These are phyloP conservation scores for Boletus rubroflammeus DNA, from an alignment of 768 basidiomycete species.

Conservation along the genomic window DNA sequence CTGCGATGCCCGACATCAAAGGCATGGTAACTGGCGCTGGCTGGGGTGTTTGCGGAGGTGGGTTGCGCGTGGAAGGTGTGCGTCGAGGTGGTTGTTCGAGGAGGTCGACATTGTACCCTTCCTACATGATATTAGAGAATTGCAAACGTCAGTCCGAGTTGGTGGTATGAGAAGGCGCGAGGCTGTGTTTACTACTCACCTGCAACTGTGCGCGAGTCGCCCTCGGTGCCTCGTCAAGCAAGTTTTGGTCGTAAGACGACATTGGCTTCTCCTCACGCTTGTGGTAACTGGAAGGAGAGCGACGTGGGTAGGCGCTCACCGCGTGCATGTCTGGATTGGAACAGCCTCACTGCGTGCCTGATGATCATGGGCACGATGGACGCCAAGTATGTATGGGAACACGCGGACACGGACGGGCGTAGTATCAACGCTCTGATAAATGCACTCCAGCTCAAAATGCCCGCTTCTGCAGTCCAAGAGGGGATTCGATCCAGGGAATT, in stretches of 20 bases:
- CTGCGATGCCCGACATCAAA: constrained; percentile 6
- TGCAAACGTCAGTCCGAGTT: background rate
- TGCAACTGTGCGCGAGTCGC: constrained; percentile 44
- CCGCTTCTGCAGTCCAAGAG: background rate
- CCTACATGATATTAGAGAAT: constrained; percentile 28
- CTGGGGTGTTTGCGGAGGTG: constrained; percentile 10
- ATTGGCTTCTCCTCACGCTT: constrained; percentile 10
- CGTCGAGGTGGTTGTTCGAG: constrained; percentile 30
- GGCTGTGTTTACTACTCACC: constrained; percentile 33
- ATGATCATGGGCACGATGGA: background rate
- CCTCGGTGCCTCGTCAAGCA: constrained; percentile 39
- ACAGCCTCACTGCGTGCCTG: constrained; percentile 29
- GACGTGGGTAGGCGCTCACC: no score
- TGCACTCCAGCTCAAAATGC: background rate
- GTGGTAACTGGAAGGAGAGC: background rate
- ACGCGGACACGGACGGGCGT: no score
- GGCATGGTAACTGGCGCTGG: constrained; percentile 12
- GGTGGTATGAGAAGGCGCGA: background rate
- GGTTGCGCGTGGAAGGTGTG: constrained; percentile 16
- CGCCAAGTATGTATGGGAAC: background rate
- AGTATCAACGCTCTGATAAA: background rate
- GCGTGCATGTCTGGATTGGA: background rate
- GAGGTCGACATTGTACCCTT: constrained; percentile 53
- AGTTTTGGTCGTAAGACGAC: constrained; percentile 38
- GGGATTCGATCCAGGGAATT: constrained; percentile 6